These are phyloP conservation scores for Bipolaris zeicola DNA, from an alignment of 2,329 filamentous ascomycete species.

Conservation along the genomic window DNA sequence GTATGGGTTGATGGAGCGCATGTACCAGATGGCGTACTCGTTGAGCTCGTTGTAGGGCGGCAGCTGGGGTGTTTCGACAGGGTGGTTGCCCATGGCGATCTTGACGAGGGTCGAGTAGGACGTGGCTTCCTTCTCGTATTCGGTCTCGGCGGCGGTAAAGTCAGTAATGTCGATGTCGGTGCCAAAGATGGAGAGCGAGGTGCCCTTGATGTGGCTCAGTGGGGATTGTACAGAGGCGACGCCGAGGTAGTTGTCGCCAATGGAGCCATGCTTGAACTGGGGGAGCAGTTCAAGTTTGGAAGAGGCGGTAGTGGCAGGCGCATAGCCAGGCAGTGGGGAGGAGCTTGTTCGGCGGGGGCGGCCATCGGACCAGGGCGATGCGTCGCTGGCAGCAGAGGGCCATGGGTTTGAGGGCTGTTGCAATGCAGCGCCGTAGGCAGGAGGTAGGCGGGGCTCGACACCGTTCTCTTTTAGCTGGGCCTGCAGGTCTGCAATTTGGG, in stretches of 20 bases:
- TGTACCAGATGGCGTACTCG: conserved; percentile 76
- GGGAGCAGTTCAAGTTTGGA: conserved; percentile 45
- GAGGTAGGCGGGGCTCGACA: conserved; percentile 61
- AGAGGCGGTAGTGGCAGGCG: conserved; percentile 22
- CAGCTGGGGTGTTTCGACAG: conserved; percentile 61
- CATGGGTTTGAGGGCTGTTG: conserved; percentile 26
- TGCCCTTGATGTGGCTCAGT: conserved; percentile 76
- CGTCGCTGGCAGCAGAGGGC: conserved; percentile 24
- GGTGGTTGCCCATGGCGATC: conserved; percentile 63
- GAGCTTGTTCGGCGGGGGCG: conserved; percentile 29
- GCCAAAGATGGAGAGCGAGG: conserved; percentile 76
- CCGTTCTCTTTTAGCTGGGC: conserved; percentile 66
- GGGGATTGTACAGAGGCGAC: conserved; percentile 67
- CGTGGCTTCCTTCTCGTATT: conserved; percentile 62
- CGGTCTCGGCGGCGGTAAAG: conserved; percentile 70
- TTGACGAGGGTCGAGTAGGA: conserved; percentile 73
- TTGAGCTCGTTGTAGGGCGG: conserved; percentile 68
- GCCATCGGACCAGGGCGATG: conserved; percentile 29
- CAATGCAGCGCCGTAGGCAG: conserved; percentile 38
- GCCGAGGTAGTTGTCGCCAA: conserved; percentile 69
- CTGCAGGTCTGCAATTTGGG: conserved; percentile 71
- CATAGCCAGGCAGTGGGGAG: conserved; percentile 36
- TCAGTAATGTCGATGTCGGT: conserved; percentile 79
- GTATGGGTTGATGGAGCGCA: conserved; percentile 73
- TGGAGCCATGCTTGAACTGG: conserved; percentile 54